phyloP scores from a whole-genome alignment of 345 rosid genomes.

The Brassica rapa region DNA sequence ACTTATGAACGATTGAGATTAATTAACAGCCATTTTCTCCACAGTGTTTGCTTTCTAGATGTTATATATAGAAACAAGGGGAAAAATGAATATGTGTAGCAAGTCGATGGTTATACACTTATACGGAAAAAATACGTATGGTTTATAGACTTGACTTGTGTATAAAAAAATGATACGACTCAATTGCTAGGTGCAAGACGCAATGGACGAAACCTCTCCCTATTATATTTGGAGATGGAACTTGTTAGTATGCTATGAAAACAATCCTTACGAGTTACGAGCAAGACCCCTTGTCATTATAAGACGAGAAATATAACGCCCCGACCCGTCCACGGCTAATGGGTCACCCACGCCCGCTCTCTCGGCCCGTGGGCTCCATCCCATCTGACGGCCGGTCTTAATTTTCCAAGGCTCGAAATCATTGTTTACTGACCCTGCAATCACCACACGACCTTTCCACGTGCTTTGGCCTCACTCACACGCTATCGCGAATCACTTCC shows the following conservation, averaged over 20 bases:
- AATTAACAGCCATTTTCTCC: neutral
- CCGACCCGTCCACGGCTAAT: too few species aligned
- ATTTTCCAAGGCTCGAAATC: too few species aligned
- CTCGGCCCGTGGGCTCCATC: too few species aligned
- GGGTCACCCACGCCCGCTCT: too few species aligned
- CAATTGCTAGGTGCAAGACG: neutral
- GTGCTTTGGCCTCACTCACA: too few species aligned
- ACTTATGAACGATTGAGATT: slow-evolving; percentile 9
- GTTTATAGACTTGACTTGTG: neutral
- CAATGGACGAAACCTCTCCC: neutral
- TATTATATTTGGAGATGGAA: neutral
- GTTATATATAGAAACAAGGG: neutral
- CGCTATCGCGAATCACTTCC: too few species aligned
- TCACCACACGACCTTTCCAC: too few species aligned
- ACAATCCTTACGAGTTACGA: neutral
- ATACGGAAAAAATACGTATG: neutral
- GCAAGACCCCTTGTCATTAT: neutral
- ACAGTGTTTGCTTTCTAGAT: neutral
- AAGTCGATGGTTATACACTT: neutral
- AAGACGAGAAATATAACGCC: neutral
- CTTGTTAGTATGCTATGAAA: neutral
- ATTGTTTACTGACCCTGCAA: too few species aligned
- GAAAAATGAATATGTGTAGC: neutral
- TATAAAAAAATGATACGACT: neutral
- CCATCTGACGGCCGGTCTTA: too few species aligned